phyloP scores from a whole-genome alignment of 345 rosid species.

The Brassica rapa region DNA sequence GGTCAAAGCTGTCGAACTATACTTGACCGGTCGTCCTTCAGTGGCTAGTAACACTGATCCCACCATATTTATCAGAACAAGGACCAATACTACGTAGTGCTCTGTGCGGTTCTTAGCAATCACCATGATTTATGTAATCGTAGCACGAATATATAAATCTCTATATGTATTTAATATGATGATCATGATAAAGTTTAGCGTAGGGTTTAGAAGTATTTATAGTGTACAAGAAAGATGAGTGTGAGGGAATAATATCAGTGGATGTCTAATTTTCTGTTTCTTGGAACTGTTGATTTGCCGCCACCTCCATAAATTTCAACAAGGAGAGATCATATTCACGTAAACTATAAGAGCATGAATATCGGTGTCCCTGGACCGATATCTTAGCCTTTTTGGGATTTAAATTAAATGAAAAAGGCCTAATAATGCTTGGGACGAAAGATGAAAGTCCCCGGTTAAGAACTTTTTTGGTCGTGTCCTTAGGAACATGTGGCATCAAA shows the following conservation, averaged over 20 bases:
- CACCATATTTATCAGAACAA: conserved; percentile 18
- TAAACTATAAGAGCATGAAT: neutral
- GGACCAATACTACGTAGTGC: conserved; percentile 1
- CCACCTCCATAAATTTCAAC: conserved; percentile 28
- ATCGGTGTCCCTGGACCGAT: too few relatives aligned
- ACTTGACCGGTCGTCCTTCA: conserved; percentile 34
- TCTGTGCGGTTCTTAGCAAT: conserved; percentile 25
- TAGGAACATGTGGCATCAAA: too few relatives aligned
- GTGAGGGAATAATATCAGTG: conserved; percentile 1
- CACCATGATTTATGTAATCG: conserved; percentile 22
- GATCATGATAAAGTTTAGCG: conserved; percentile 11
- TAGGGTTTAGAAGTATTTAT: conserved; percentile 31
- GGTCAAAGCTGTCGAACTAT: conserved; percentile 7
- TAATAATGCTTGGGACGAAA: too few relatives aligned
- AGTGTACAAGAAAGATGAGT: conserved; percentile 27
- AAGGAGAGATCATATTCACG: conserved; percentile 30
- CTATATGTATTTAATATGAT: conserved; percentile 8
- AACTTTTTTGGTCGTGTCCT: too few relatives aligned
- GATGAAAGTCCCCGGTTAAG: too few relatives aligned
- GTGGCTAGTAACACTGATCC: conserved; percentile 29
- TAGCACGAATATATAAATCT: conserved; percentile 2
- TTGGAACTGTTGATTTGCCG: conserved; percentile 35
- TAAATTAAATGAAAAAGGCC: too few relatives aligned
- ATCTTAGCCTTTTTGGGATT: too few relatives aligned
- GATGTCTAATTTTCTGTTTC: neutral